These are phyloP conservation scores for Polymyxa betae DNA, from an alignment of 208 protist species.

Conservation along the genomic window DNA sequence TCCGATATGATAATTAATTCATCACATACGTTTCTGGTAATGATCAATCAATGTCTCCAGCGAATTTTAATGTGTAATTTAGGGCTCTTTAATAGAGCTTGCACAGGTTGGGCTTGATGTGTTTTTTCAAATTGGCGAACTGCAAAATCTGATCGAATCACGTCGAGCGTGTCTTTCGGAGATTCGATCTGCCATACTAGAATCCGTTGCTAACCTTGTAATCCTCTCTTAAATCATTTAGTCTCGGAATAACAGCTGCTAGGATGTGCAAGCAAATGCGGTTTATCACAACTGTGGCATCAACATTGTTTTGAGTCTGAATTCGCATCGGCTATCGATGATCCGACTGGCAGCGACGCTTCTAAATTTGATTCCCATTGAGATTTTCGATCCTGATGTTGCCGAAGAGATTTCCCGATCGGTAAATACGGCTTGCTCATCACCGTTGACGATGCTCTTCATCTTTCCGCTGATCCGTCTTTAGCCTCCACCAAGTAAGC, in stretches of 20 bases:
- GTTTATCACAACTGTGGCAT: constrained; percentile 18
- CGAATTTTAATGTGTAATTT: too few relatives aligned
- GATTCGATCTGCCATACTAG: background rate
- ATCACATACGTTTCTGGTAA: background rate
- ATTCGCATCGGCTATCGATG: background rate
- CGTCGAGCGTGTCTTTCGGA: background rate
- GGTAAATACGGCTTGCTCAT: too few relatives aligned
- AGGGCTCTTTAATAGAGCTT: background rate
- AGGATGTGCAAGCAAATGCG: constrained; percentile 10
- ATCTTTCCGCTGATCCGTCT: too few relatives aligned
- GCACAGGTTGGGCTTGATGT: background rate
- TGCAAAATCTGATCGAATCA: background rate
- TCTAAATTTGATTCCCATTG: background rate
- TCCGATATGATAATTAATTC: background rate
- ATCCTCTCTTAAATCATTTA: background rate
- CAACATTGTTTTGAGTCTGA: background rate
- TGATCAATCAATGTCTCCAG: background rate
- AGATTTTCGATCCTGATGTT: background rate
- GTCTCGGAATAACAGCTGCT: background rate
- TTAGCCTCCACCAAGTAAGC: too few relatives aligned
- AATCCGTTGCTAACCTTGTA: background rate
- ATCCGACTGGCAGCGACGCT: background rate
- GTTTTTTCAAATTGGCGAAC: background rate
- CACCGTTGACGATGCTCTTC: too few relatives aligned
- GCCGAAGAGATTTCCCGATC: background rate